phyloP scores from a whole-genome alignment of 176 grass and related monocot genomes.

The Echinochloa phyllopogon region DNA sequence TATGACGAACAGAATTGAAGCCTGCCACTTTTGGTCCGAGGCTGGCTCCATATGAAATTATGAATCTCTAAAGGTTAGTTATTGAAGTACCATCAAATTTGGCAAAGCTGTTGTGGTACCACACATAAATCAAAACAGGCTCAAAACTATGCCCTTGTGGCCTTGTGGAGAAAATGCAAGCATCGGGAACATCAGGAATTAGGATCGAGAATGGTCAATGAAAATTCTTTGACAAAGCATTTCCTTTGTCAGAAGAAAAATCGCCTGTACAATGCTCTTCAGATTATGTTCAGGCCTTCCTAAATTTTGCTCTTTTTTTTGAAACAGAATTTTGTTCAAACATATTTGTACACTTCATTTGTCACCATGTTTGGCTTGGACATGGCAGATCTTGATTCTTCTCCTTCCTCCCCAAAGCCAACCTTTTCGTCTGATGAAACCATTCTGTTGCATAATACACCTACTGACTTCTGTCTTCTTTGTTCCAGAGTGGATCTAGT shows the following conservation, averaged over 20 bases:
- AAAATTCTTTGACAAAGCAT: constrained; percentile 41
- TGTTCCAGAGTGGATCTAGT: constrained; percentile 72
- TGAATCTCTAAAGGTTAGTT: not conserved
- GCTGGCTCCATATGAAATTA: not conserved
- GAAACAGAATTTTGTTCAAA: constrained; percentile 1
- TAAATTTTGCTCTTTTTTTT: constrained; percentile 36
- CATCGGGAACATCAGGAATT: constrained; percentile 8
- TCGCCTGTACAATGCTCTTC: constrained; percentile 56
- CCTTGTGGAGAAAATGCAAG: constrained; percentile 10
- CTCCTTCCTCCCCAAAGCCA: constrained; percentile 5
- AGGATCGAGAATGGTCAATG: constrained; percentile 12
- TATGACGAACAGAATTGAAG: not conserved
- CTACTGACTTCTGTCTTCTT: constrained; percentile 48
- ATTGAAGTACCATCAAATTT: not conserved
- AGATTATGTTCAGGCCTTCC: constrained; percentile 49
- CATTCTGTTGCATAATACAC: constrained; percentile 24
- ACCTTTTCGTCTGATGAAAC: constrained; percentile 26
- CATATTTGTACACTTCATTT: constrained; percentile 50
- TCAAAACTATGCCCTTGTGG: not conserved
- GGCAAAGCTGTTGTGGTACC: not conserved
- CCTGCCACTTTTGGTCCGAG: not conserved
- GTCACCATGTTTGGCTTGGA: constrained; percentile 23
- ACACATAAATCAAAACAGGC: not conserved
- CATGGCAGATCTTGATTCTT: constrained; percentile 38
- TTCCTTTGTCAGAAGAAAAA: constrained; percentile 54